A percentile compares a stretch with the other conserved stretches of the same genome.
These are phyloP conservation scores for Omphalotus guepiniiformis DNA, from an alignment of 768 basidiomycete species.

Conservation along the genomic window DNA sequence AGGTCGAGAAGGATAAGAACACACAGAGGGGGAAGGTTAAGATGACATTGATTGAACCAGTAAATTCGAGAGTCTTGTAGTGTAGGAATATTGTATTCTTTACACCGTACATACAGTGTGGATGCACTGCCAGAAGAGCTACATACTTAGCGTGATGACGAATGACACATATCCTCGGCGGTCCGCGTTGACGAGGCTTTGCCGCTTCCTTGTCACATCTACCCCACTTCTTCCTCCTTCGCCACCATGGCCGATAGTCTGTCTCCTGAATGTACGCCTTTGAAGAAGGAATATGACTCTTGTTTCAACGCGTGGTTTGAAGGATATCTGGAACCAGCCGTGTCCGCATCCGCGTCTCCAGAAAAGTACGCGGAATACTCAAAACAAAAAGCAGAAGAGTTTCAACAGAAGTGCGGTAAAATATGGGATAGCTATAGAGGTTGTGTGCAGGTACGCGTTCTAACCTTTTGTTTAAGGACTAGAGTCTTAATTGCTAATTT, in stretches of 20 bases:
- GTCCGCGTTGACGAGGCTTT: neutral
- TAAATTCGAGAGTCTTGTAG: slow-evolving; percentile 49
- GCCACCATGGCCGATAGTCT: slow-evolving; percentile 73
- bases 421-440: slow-evolving; percentile 76
- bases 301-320: slow-evolving; percentile 99
- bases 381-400: slow-evolving; percentile 80
- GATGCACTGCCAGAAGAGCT: no score
- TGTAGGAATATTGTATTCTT: neutral
- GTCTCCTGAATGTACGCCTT: slow-evolving; percentile 78
- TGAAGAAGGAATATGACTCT: slow-evolving; percentile 86
- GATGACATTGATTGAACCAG: slow-evolving; percentile 69
- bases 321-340: slow-evolving; percentile 86
- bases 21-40: slow-evolving; percentile 88
- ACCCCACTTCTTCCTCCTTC: neutral
- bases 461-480: neutral
- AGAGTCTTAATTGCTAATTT: neutral
- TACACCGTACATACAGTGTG: no score
- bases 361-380: slow-evolving; percentile 57
- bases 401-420: slow-evolving; percentile 79
- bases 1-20: slow-evolving; percentile 92
- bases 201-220: slow-evolving; percentile 1
- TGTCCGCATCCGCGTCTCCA: slow-evolving; percentile 34
- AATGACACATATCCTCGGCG: neutral
- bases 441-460: slow-evolving; percentile 72
- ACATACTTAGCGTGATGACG: no score